A percentile compares a stretch with the other conserved stretches of the same genome.
Conservation (phyloP, 169 alveolate genomes). For the Blepharisma undulans region DNA sequence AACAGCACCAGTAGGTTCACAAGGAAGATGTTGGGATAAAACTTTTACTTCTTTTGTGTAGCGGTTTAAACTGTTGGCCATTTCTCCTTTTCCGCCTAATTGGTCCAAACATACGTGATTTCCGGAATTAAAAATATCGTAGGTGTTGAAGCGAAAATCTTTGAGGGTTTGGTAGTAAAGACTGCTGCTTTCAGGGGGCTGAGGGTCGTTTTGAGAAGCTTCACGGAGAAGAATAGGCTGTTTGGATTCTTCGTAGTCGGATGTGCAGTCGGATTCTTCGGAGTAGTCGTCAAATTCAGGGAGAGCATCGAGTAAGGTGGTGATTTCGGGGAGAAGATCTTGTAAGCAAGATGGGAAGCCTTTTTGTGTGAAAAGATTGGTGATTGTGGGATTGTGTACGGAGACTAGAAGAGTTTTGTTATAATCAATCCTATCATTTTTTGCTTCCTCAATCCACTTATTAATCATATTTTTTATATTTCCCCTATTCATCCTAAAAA, state of each 20-base stretch:
- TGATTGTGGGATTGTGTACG: neutral
- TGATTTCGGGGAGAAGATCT: neutral
- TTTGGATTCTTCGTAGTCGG: neutral
- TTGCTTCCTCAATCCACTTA: neutral
- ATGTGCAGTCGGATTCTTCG: neutral
- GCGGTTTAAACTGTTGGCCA: neutral
- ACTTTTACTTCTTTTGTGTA: neutral
- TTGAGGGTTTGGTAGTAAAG: neutral
- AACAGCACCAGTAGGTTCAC: slow-evolving; percentile 82
- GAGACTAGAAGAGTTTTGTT: neutral
- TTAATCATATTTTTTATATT: neutral
- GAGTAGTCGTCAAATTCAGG: neutral
- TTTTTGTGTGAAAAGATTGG: neutral
- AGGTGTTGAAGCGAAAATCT: neutral
- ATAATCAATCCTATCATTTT: neutral
- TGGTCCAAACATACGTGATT: neutral
- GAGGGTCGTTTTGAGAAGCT: slow-evolving; percentile 24
- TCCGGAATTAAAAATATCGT: neutral
- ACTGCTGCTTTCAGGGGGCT: slow-evolving; percentile 15
- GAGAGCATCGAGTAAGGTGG: neutral
- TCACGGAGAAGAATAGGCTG: neutral
- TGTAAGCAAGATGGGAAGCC: neutral
- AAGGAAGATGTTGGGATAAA: neutral
- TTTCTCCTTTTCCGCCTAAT: neutral
- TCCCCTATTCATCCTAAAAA: slow-evolving; percentile 73